Conservation (phyloP, 2,329 filamentous ascomycete genomes). For the Rachicladosporium sp. region DNA sequence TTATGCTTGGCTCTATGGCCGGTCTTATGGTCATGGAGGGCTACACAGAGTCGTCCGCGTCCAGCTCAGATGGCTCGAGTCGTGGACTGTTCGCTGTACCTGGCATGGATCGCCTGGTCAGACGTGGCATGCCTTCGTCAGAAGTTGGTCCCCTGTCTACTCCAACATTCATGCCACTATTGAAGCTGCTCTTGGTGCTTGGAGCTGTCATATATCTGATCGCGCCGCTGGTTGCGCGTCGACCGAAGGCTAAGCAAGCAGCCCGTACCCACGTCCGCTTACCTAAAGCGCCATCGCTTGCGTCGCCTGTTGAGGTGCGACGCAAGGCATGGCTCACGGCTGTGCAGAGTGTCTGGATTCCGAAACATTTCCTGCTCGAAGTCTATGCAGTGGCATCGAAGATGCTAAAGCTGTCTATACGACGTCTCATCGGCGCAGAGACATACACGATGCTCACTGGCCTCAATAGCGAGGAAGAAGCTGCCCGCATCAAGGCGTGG, state of each 20-base stretch:
- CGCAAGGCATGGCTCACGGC: constrained; percentile 87
- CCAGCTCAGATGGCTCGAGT: constrained; percentile 23
- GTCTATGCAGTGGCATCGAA: constrained; percentile 69
- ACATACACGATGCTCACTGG: constrained; percentile 70
- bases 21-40: constrained; percentile 87
- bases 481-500: constrained; percentile 81
- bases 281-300: constrained; percentile 52
- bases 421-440: constrained; percentile 63
- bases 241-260: constrained; percentile 42
- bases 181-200: constrained; percentile 40
- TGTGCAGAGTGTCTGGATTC: constrained; percentile 85
- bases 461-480: constrained; percentile 72
- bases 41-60: constrained; percentile 49
- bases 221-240: constrained; percentile 44
- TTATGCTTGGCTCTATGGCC: constrained; percentile 87
- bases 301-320: constrained; percentile 73
- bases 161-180: constrained; percentile 28
- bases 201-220: constrained; percentile 45
- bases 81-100: constrained; percentile 33
- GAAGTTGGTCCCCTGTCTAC: constrained; percentile 12
- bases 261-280: constrained; percentile 28
- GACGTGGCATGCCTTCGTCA: constrained; percentile 14
- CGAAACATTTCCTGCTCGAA: constrained; percentile 76
- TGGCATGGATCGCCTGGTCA: constrained; percentile 18
- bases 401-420: constrained; percentile 66